phyloP scores from a whole-genome alignment of 1,139 yeast genomes.

The Magnusiomyces magnusii region DNA sequence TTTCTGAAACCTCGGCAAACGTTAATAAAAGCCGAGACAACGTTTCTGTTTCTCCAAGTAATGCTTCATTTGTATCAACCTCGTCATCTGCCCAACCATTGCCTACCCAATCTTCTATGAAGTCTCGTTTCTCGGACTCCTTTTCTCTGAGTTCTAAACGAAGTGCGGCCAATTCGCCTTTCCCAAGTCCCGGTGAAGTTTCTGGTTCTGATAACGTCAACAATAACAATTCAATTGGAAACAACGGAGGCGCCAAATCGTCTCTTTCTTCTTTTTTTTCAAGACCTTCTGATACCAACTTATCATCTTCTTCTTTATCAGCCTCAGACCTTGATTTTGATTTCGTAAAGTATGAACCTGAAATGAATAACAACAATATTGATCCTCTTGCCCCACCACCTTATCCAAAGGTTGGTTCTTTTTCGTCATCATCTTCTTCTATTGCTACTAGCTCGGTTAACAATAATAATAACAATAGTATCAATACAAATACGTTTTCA shows the following conservation, averaged over 20 bases:
- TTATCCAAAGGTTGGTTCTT: neutral
- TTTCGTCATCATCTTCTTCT: too few relatives aligned
- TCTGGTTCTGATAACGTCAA: neutral
- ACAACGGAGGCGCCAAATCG: neutral
- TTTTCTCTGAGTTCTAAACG: neutral
- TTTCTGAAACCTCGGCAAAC: neutral
- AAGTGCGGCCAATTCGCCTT: neutral
- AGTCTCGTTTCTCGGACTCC: neutral
- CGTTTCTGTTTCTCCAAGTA: neutral
- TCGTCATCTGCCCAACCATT: neutral
- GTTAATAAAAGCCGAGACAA: neutral
- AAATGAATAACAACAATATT: neutral
- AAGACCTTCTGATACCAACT: neutral
- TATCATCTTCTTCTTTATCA: neutral
- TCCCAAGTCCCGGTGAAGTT: neutral
- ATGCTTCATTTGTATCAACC: neutral
- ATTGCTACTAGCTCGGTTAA: too few relatives aligned
- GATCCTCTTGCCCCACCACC: too few relatives aligned
- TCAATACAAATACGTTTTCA: too few relatives aligned
- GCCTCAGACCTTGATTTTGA: conserved; percentile 1
- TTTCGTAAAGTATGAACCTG: neutral
- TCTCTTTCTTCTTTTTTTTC: neutral
- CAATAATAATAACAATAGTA: too few relatives aligned
- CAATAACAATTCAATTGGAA: neutral
- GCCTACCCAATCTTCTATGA: neutral